A percentile compares a stretch with the other conserved stretches of the same genome.
Conservation (phyloP, 352 stramenopile species). For the Nothophytophthora sp. region DNA sequence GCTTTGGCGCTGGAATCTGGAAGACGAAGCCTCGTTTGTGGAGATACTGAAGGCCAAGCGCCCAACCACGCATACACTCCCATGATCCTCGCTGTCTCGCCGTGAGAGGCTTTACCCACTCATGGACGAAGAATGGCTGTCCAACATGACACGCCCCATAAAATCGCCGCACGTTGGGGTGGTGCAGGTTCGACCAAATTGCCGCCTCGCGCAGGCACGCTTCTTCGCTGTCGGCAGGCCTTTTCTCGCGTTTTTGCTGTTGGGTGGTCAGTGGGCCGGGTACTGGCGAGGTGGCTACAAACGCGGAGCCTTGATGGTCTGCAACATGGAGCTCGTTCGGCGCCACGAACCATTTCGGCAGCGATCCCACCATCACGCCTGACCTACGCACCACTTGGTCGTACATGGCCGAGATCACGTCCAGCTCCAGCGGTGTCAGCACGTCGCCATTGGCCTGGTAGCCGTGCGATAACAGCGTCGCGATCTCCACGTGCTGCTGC, state of each 20-base stretch:
- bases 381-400: neutral
- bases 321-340: too few species aligned
- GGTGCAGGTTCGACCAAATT: constrained; percentile 3
- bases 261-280: too few species aligned
- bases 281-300: too few species aligned
- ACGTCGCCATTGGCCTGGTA: neutral
- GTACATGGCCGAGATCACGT: constrained; percentile 1
- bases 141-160: constrained; percentile 20
- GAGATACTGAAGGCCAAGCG: constrained; percentile 40
- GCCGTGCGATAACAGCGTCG: constrained; percentile 4
- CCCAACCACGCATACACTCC: constrained; percentile 6
- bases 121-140: neutral
- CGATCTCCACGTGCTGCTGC: constrained; percentile 7
- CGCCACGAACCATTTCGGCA: constrained; percentile 8
- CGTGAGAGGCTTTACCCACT: too few species aligned
- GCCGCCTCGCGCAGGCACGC: neutral
- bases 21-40: constrained; percentile 10
- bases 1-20: neutral
- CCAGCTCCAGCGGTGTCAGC: constrained; percentile 2
- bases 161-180: constrained; percentile 17
- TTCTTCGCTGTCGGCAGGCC: neutral
- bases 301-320: too few species aligned
- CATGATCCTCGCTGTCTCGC: too few species aligned
- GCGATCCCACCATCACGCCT: neutral
- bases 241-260: too few species aligned